Evolutionary conservation across 2,329 filamentous ascomycete genomes (phyloP), one percentile per base, ranked within the genome.

Genomic region (Neofusicoccum kwambonambiense): DNA sequence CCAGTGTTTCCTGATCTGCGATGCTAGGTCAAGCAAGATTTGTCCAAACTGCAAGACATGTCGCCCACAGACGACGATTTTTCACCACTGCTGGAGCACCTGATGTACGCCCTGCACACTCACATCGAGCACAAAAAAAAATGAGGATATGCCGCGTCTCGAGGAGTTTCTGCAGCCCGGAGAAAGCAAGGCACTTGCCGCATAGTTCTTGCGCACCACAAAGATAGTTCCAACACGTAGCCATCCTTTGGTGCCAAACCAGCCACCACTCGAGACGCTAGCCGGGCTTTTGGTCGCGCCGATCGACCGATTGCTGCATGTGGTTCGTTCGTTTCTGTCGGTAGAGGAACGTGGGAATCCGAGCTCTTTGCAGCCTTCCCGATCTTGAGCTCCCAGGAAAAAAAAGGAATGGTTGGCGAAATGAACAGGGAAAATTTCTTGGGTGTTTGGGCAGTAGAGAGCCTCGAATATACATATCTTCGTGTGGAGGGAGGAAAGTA

Each of bases 251-350:
- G 75, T 71, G 2, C 82, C 82, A 0, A 79, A 84, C 66, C 79
- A 80, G 41, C 84, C 84, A 0, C 84, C 84, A 0, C 87, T 86
- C 65, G 85, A 88, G 77, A 85, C 82, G 0, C 83, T 79, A 0
- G 80, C 80, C 65, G 84, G 83, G 0, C 68, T 89, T 22, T 67
- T 89, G 72, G 75, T 82, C 0, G 84, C 86, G 13, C 86, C 86
- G 0, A 76, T 88, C 17, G 87, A 88, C 71, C 81, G 80, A 65
- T 67, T 89, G 37, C 75, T 75, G 42, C 85, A 88, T 71, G 58
- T 86, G 6, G 86, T 87, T 67, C 74, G 81, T 19, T 84, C 82
- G 70, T 89, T 86, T 68, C 84, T 83, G 11, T 51, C 44, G 22
- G 31, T 34, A 17, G 41, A 50, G 31, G 45, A 51, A 51, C 34